Base-by-base conservation (phyloP, 805 yeast species). In the Cyberlindnera mississippiensis region DNA sequence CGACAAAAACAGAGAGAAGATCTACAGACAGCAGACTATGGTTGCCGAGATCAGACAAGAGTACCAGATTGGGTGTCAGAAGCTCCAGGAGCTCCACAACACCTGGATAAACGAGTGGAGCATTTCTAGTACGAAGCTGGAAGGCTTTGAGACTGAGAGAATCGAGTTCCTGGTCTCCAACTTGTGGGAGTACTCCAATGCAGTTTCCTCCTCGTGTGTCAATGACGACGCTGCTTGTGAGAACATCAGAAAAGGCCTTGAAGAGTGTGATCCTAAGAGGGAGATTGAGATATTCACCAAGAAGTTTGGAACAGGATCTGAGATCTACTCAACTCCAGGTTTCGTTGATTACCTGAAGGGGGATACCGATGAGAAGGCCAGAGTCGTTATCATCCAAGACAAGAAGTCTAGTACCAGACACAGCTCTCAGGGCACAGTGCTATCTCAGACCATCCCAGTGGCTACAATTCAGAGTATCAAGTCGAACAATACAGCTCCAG, bases 161-260 rank as follows among this genome's bases (percentile, higher is more conserved):
- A 75, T 85, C 41, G 82, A 82, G 52, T 73, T 80, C 47, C 56
- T 84, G 42, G 82, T 85, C 53, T 68, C 82, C 14, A 85, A 80
- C 51, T 61, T 88, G 45, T 88, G 95, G 85, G 84, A 80, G 33
- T 86, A 72, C 55, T 79, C 91, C 35, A 87, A 87, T 61, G 71
- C 80, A 30, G 69, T 85, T 8, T 85, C 95, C 7, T 72, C 86
- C 0, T 70, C 80, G 3, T 88, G 96, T 57, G 90, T 87, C 26
- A 76, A 78, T 33, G 85, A 82, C 53, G 96, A 88, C 56, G 82
- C 78, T 47, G 72, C 84, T 9, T 85, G 84, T 42, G 96, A 88
- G 56, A 69, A 69, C 39, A 74, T 89, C 12, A 73, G 96, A 42
- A 59, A 78, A 7, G 61, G 76, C 2, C 69, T 87, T 40, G 96